Base-by-base conservation (phyloP, 2,329 filamentous ascomycete species). In the Pyrenochaeta sp. region DNA sequence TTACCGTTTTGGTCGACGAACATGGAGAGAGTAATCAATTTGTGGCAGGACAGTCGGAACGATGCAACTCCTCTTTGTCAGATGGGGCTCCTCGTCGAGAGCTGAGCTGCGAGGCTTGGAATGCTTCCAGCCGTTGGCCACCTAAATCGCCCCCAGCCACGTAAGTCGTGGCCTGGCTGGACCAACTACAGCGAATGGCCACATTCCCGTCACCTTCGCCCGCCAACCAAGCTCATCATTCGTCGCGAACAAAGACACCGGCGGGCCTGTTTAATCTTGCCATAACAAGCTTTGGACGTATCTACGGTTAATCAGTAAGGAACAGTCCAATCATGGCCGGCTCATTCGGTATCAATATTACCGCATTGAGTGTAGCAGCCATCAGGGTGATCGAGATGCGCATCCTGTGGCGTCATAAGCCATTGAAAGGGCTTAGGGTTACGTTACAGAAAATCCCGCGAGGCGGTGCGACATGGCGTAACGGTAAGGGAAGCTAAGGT, bases 321-420 rank as follows among this genome's bases (percentile, higher is more conserved):
- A 48, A 47, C 50, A 13, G 34, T 41, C 53, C 55, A 59, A 58
- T 60, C 44, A 41, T 2, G 31, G 17, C 18, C 6, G 3, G 7
- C n/a, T 10, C n/a, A 18, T 32, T n/a, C 29, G 40, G 39, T 35
- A 27, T 43, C 28, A 41, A 41, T n/a, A 43, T 50, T 50, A 27
- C 58, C 43, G 46, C 47, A 57, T n/a, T n/a, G n/a, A n/a, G n/a
- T n/a, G n/a, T n/a, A n/a, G n/a, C n/a, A n/a, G n/a, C n/a, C n/a
- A n/a, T n/a, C n/a, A n/a, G n/a, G n/a, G n/a, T n/a, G n/a, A n/a
- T n/a, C n/a, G 24, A 29, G 21, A 35, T 29, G 30, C 39, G 48
- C 37, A 38, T 9, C 26, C 31, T 53, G 60, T 61, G 60, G 60
- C 59, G 57, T 51, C 52, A 46, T 50, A 41, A 49, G 21, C 55